Percentiles rank a stretch among this genome's conserved stretches.
phyloP scores from a whole-genome alignment of 805 yeast species.

The Schwanniomyces pseudopolymorphus region DNA sequence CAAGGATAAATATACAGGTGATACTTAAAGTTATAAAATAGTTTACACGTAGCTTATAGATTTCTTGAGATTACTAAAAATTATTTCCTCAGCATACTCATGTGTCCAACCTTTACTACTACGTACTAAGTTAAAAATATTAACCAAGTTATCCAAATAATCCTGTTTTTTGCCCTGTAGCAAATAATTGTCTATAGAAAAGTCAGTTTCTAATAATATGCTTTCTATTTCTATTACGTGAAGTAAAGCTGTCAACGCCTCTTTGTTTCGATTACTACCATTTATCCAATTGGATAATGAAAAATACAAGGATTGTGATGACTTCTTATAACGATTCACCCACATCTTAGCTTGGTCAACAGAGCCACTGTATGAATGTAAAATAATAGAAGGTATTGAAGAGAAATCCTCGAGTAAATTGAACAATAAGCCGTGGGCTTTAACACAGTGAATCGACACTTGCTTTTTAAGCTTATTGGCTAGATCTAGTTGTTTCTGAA shows the following conservation, averaged over 20 bases:
- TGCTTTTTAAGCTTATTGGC: conserved; percentile 52
- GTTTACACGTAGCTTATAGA: conserved; percentile 1
- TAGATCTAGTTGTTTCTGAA: conserved; percentile 49
- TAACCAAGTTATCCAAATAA: conserved; percentile 21
- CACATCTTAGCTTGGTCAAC: conserved; percentile 60
- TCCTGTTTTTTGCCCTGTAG: conserved; percentile 8
- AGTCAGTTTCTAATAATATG: conserved; percentile 37
- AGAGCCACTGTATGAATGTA: conserved; percentile 89
- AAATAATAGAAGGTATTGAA: conserved; percentile 45
- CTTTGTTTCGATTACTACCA: conserved; percentile 29
- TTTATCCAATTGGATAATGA: conserved; percentile 57
- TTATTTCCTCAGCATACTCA: conserved; percentile 5
- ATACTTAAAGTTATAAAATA: neutral
- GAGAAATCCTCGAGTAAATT: conserved; percentile 34
- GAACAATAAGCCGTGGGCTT: conserved; percentile 63
- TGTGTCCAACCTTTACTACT: conserved; percentile 10
- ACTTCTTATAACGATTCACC: conserved; percentile 32
- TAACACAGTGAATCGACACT: conserved; percentile 83
- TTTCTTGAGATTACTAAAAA: conserved; percentile 10
- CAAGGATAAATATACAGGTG: neutral
- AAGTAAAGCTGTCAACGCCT: conserved; percentile 18
- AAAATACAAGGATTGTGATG: conserved; percentile 35
- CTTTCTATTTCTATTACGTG: conserved; percentile 17
- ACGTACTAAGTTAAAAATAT: conserved; percentile 18
- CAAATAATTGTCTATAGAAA: conserved; percentile 27